A percentile compares a stretch with the other conserved stretches of the same genome.
phyloP scores from a whole-genome alignment of 2,329 filamentous ascomycete species.

The Chaetomium sp. region DNA sequence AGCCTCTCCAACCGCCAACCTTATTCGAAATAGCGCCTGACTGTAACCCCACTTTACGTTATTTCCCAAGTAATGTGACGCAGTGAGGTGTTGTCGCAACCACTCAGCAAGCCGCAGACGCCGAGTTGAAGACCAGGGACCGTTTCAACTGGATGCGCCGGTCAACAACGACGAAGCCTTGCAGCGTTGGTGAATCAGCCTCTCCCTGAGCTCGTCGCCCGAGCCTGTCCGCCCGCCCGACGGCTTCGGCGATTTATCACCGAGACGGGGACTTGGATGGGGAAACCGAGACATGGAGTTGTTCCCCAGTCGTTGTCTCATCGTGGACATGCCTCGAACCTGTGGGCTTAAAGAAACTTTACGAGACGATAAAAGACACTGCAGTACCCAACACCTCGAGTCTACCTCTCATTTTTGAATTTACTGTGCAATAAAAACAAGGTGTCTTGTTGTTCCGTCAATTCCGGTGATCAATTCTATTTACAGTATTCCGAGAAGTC shows the following conservation, averaged over 20 bases:
- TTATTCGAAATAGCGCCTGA: background rate
- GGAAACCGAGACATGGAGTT: background rate
- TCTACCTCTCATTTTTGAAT: too few relatives aligned
- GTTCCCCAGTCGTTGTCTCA: background rate
- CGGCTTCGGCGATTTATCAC: slow-evolving; percentile 4
- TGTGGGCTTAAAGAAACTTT: background rate
- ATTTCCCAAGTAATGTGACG: too few relatives aligned
- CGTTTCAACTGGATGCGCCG: background rate
- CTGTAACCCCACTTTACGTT: too few relatives aligned
- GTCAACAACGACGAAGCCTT: background rate
- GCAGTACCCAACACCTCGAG: too few relatives aligned
- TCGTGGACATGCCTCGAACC: background rate
- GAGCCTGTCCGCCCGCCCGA: slow-evolving; percentile 14
- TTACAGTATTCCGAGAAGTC: background rate
- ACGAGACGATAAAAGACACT: background rate
- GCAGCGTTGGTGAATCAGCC: too few relatives aligned
- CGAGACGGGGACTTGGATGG: slow-evolving; percentile 11
- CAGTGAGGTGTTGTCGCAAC: too few relatives aligned
- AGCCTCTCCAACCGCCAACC: background rate
- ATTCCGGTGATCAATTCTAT: background rate
- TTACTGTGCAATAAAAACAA: too few relatives aligned
- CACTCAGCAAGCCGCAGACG: too few relatives aligned
- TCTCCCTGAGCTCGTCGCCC: too few relatives aligned
- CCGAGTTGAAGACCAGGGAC: background rate
- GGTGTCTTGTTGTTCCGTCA: background rate